These are phyloP conservation scores for Eustoma russellianum DNA, from an alignment of 257 asterid species.

Conservation along the genomic window DNA sequence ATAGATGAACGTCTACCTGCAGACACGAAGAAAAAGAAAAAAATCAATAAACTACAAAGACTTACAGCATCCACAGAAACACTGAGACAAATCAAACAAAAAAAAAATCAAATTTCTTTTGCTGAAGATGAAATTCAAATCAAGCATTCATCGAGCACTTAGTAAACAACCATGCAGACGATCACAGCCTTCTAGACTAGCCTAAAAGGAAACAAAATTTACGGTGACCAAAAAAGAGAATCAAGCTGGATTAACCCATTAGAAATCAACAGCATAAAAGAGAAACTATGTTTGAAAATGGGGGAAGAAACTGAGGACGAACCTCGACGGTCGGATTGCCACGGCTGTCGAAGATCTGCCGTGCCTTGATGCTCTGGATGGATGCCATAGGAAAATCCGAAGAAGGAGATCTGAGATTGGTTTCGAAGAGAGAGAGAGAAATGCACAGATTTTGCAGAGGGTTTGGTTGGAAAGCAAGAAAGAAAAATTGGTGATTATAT, in stretches of 20 bases:
- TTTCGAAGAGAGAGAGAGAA: neutral
- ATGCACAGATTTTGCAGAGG: neutral
- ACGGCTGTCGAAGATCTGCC: conserved; percentile 89
- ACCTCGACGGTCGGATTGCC: conserved; percentile 91
- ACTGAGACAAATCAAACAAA: neutral
- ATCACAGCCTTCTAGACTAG: no score
- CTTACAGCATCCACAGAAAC: neutral
- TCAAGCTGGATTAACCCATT: neutral
- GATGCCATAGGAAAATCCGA: conserved; percentile 39
- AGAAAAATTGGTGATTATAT: neutral
- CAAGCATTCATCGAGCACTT: neutral
- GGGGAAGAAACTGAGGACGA: conserved; percentile 7
- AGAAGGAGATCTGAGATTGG: neutral
- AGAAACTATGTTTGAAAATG: neutral
- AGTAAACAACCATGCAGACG: no score
- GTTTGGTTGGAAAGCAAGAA: conserved; percentile 1
- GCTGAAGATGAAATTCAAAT: neutral
- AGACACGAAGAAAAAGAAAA: neutral
- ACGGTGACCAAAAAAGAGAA: neutral
- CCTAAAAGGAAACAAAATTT: neutral
- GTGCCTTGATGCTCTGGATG: conserved; percentile 51
- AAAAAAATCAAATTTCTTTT: neutral
- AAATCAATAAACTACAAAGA: neutral
- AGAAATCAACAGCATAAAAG: neutral
- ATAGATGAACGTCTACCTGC: conserved; percentile 61